Conservation (phyloP, 2,329 filamentous ascomycete genomes). For the Colletotrichum eremochloae region DNA sequence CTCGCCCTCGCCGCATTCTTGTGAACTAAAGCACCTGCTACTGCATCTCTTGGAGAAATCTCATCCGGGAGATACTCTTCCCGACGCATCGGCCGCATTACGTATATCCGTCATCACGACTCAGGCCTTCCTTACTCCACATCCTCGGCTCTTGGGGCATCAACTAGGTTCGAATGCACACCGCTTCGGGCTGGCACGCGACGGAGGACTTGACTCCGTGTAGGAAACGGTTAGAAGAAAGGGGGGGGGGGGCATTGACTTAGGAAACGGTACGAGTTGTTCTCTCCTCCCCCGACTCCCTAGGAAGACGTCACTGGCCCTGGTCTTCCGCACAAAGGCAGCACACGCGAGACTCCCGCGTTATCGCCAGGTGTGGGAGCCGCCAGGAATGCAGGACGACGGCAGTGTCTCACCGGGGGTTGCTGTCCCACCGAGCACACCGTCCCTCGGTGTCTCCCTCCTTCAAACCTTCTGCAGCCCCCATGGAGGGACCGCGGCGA, state of each 20-base stretch:
- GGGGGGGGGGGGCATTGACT: background rate
- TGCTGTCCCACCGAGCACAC: slow-evolving; percentile 3
- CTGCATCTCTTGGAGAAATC: background rate
- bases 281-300: background rate
- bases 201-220: background rate
- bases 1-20: too few relatives aligned
- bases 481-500: background rate
- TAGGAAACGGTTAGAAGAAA: background rate
- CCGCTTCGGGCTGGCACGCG: background rate
- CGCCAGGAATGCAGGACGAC: background rate
- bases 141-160: background rate
- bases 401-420: background rate
- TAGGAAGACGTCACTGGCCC: background rate
- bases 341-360: background rate
- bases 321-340: background rate
- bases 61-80: background rate
- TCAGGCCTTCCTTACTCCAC: background rate
- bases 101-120: background rate
- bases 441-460: background rate
- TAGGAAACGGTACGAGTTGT: background rate
- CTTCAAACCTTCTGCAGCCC: background rate
- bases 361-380: background rate
- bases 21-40: slow-evolving; percentile 20
- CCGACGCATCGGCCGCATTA: background rate
- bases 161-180: background rate